Percentiles rank a stretch among this genome's conserved stretches.
Conservation (phyloP, 257 asterid genomes). For the Ilex aquifolium region DNA sequence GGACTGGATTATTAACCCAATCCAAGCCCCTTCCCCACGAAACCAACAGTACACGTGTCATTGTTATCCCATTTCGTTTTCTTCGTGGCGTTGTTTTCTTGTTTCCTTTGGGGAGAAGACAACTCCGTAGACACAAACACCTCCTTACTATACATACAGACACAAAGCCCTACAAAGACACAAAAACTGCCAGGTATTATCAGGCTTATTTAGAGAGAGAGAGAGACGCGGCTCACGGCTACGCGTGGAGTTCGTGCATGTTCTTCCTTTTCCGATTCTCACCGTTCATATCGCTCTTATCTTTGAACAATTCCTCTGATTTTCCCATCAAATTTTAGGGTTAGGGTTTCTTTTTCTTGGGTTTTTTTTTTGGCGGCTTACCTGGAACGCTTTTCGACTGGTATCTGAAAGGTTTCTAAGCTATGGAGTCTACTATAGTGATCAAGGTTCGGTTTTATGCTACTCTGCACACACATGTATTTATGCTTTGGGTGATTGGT, state of each 20-base stretch:
- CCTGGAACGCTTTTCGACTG: constrained; percentile 30
- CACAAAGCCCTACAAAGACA: too few relatives aligned
- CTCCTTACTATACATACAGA: too few relatives aligned
- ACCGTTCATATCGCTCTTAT: constrained; percentile 8
- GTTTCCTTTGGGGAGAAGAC: too few relatives aligned
- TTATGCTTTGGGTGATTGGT: not conserved
- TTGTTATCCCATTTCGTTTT: too few relatives aligned
- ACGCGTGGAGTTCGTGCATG: constrained; percentile 34
- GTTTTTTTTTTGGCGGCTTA: constrained; percentile 11
- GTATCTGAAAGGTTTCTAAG: not conserved
- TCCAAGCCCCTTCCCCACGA: too few relatives aligned
- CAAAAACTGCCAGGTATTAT: too few relatives aligned
- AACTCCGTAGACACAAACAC: too few relatives aligned
- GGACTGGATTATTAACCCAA: too few relatives aligned
- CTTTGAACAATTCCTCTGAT: constrained; percentile 9
- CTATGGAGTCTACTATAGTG: constrained; percentile 61
- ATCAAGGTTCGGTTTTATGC: constrained; percentile 48
- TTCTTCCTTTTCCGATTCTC: constrained; percentile 3
- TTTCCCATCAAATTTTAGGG: constrained; percentile 14
- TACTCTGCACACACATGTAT: not conserved
- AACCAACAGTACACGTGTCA: too few relatives aligned
- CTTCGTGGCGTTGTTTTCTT: too few relatives aligned
- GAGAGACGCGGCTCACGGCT: constrained; percentile 49
- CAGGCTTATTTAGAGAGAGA: not conserved
- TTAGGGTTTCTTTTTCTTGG: constrained; percentile 14